phyloP scores from a whole-genome alignment of 805 yeast species.

The Ogataea polymorpha region DNA sequence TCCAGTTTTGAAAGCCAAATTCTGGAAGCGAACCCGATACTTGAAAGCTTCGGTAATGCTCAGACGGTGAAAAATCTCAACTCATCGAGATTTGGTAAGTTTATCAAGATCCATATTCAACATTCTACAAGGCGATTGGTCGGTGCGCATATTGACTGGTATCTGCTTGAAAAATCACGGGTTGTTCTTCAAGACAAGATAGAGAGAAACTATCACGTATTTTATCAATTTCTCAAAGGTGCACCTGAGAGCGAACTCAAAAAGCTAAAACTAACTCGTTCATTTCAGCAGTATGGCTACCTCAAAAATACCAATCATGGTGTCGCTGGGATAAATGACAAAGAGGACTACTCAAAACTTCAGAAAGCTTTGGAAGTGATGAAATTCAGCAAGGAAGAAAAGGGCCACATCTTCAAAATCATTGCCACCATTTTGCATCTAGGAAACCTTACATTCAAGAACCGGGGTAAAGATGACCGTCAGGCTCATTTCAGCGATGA shows the following conservation, averaged over 20 bases:
- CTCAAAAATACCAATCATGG: conserved; percentile 51
- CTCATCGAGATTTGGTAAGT: conserved; percentile 96
- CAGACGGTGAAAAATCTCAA: conserved; percentile 92
- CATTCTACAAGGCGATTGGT: conserved; percentile 54
- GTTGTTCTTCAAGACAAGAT: conserved; percentile 69
- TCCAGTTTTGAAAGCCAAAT: conserved; percentile 76
- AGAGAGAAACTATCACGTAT: conserved; percentile 92
- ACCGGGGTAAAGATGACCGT: conserved; percentile 54
- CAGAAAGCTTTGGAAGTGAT: conserved; percentile 66
- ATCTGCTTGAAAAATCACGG: conserved; percentile 88
- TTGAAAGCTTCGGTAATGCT: conserved; percentile 96
- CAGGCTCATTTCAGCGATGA: conserved; percentile 67
- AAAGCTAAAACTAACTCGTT: conserved; percentile 40
- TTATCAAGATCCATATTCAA: conserved; percentile 79
- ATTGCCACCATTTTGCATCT: conserved; percentile 77
- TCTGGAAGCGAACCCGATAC: conserved; percentile 88
- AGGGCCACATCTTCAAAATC: conserved; percentile 55
- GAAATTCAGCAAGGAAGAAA: conserved; percentile 60
- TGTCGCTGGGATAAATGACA: conserved; percentile 77
- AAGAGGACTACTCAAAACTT: conserved; percentile 60
- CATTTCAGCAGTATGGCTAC: conserved; percentile 50
- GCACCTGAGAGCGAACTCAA: conserved; percentile 47
- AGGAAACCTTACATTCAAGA: conserved; percentile 77
- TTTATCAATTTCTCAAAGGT: conserved; percentile 82
- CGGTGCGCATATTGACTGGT: conserved; percentile 95